Evolutionary conservation across 73 alveolate genomes (phyloP).

Genomic region (Paraurostyla sp.): DNA sequence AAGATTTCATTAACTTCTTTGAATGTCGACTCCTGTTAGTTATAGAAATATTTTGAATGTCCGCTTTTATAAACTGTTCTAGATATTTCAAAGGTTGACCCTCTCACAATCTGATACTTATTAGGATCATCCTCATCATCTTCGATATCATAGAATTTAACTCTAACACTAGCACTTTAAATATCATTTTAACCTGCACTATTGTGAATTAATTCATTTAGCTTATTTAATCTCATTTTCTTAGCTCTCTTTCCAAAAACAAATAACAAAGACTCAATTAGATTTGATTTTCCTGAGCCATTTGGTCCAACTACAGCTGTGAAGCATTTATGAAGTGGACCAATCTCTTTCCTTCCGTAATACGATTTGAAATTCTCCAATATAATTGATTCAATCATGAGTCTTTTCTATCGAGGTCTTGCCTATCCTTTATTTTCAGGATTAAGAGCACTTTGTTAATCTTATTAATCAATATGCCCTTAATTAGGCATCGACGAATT

Average conservation of each 20-base stretch:
- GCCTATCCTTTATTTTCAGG: no score
- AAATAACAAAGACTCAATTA: slow-evolving; percentile 93
- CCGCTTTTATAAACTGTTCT: slow-evolving; percentile 80
- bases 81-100: slow-evolving; percentile 80
- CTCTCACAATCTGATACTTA: slow-evolving; percentile 72
- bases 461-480: no score
- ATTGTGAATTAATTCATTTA: slow-evolving; percentile 64
- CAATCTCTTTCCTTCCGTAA: slow-evolving; percentile 86
- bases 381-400: slow-evolving; percentile 87
- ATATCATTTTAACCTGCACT: slow-evolving; percentile 26
- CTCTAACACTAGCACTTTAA: slow-evolving; percentile 79
- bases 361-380: slow-evolving; percentile 97
- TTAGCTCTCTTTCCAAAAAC: slow-evolving; percentile 96
- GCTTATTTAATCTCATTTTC: slow-evolving; percentile 90
- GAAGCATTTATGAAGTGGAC: slow-evolving; percentile 90
- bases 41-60: slow-evolving; percentile 77
- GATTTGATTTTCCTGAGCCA: slow-evolving; percentile 97
- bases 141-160: slow-evolving; percentile 75
- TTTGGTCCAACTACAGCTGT: slow-evolving; percentile 97
- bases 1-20: slow-evolving; percentile 82
- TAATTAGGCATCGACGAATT: no score
- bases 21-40: slow-evolving; percentile 79
- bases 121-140: slow-evolving; percentile 75
- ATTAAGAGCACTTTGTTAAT: no score
- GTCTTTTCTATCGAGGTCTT: no score